Conservation (phyloP, 257 asterid species). For the Fraxinus pennsylvanica region DNA sequence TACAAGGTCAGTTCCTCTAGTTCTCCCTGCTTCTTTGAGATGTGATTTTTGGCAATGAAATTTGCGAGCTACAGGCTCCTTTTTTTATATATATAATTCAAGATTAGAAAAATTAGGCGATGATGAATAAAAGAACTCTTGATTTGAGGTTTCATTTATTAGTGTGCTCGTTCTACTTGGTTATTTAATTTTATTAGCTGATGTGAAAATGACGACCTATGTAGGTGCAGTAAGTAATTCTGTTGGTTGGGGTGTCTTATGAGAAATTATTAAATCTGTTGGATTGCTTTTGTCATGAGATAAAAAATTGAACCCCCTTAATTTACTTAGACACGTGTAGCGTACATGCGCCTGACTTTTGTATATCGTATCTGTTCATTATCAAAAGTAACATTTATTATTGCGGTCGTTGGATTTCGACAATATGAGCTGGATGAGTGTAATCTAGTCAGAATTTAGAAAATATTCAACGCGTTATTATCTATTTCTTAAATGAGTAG, state of each 20-base stretch:
- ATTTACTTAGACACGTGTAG: background rate
- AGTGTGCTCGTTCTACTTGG: background rate
- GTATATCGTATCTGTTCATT: background rate
- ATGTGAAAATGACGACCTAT: background rate
- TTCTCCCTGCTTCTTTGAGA: background rate
- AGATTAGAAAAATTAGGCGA: background rate
- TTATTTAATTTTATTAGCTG: background rate
- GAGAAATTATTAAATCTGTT: background rate
- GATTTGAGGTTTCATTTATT: background rate
- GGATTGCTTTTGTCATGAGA: background rate
- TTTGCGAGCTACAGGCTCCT: background rate
- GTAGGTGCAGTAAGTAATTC: background rate
- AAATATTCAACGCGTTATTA: background rate
- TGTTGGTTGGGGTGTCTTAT: background rate
- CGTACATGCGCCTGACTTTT: background rate
- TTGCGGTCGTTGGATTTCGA: background rate
- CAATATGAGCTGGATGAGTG: background rate
- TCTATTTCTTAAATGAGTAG: background rate
- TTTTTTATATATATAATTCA: background rate
- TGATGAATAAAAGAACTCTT: background rate
- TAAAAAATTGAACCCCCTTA: background rate
- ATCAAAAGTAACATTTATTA: background rate
- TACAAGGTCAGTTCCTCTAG: background rate
- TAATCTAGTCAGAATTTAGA: background rate
- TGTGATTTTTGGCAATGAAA: background rate